Base-by-base conservation (phyloP, 345 rosid genomes). In the Citrus glauca region DNA sequence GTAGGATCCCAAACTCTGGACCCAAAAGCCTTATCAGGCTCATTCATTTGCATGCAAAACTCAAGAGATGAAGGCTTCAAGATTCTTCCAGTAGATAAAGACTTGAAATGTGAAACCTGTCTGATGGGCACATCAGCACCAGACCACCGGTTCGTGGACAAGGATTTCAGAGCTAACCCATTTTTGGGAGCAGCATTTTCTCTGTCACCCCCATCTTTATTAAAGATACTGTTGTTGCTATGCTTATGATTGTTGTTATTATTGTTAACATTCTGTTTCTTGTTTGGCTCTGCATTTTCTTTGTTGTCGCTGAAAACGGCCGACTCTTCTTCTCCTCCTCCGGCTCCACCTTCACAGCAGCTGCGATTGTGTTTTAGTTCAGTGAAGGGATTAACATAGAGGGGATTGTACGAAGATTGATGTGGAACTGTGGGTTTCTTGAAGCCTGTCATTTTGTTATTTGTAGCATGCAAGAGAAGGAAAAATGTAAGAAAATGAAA, bases 41-140 rank as follows among this genome's bases (percentile, higher is more conserved):
- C 97, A 80, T 82, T 86, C 91, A 86, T 88, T 78, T 91, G 90
- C 98, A 95, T 91, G 81, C 97, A 91, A 38, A 77, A 83, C 90
- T 93, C 91, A 66, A 93, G 87, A 20, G 98, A 95, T 4, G 94
- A 81, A 53, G 91, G 92, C 86, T 91, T 95, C 83, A 92, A 62
- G 73, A 81, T 90, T 10, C 85, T 85, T 5, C 84, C 91, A 0
- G 91, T 88, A 0, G 97, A 91, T 61, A 89, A 74, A 72, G 92
- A 91, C 73, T 87, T 88, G 81, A 83, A 81, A 25, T 83, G 80
- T 56, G 87, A 71, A 40, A 81, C 82, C 67, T 83, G 81, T 55
- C 67, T 83, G 27, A 85, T 72, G 17, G 50, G 50, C 73, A 76
- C 33, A 60, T 77, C 38, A 66, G 71, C 85, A 35, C 84, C 75